phyloP scores from a whole-genome alignment of 2,329 filamentous ascomycete species.

The Clarireedia sp. region DNA sequence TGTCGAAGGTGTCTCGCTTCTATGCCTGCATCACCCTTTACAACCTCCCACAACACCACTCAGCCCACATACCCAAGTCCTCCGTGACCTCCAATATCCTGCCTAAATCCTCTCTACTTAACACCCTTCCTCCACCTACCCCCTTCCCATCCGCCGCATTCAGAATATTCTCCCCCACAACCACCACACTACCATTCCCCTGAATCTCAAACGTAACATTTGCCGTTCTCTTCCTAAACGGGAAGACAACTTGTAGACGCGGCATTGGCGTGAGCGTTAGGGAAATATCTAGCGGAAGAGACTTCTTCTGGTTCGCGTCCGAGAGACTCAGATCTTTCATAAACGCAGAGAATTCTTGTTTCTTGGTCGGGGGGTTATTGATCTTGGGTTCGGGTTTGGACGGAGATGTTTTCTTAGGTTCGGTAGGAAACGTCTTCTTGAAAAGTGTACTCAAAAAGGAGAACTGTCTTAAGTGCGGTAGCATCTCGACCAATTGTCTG shows the following conservation, averaged over 20 bases:
- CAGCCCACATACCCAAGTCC: conserved; percentile 43
- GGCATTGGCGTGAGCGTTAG: conserved; percentile 25
- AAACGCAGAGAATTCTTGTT: conserved; percentile 25
- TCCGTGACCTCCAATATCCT: conserved; percentile 39
- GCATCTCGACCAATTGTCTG: conserved; percentile 62
- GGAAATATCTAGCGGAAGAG: conserved; percentile 24
- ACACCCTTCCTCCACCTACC: conserved; percentile 9
- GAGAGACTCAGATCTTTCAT: conserved; percentile 13
- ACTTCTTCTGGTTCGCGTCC: neutral
- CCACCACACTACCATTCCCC: conserved; percentile 24
- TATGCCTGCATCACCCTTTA: neutral
- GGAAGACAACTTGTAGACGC: conserved; percentile 25
- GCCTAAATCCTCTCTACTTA: conserved; percentile 31
- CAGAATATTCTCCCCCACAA: conserved; percentile 26
- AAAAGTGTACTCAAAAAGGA: conserved; percentile 61
- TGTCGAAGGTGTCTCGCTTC: too few relatives aligned
- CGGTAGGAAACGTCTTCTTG: conserved; percentile 47
- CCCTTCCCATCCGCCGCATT: conserved; percentile 15
- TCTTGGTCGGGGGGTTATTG: conserved; percentile 16
- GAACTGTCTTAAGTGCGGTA: conserved; percentile 71
- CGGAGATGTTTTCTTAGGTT: neutral
- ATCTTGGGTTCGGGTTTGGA: neutral
- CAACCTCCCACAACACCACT: conserved; percentile 36
- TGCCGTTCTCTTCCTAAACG: conserved; percentile 19
- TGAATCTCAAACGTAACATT: conserved; percentile 28